Evolutionary conservation across 129 eudicot genomes (phyloP), one percentile per base, ranked within the genome.

Genomic region (Centella asiatica): DNA sequence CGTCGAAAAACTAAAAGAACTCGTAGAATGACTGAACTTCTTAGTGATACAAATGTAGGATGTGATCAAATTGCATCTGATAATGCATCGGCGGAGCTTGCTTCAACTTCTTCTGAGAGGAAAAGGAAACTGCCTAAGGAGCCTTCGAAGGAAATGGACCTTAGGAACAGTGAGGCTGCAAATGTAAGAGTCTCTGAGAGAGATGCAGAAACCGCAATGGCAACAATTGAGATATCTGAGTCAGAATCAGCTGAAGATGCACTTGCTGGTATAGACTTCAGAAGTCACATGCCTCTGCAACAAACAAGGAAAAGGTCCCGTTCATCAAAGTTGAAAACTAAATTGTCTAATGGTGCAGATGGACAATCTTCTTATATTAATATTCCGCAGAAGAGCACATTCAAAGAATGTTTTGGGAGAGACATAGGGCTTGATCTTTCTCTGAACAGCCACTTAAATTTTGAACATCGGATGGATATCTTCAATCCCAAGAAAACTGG

Each of bases 11-110:
- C 69, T 25, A 86, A 74, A 25, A 90, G 87, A 72, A 73, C 77
- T 64, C 95, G 97, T 62, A 66, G 74, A 37, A 45, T 90, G 53
- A 68, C 79, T 28, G 97, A 90, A 55, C 68, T 90, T 31, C 37
- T 90, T 69, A 73, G 71, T 31, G 74, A 70, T 32, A 72, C 63
- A 47, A 70, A 36, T 31, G 60, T 68, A 36, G 17, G 53, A 51
- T 68, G 33, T 24, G 76, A 59, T 20, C 64, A 61, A 74, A 66
- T 39, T 54, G 44, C 63, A 27, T 44, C 81, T 44, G 27, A 70
- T 8, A 37, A 60, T 4, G 56, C 44, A 22, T 44, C 24, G n/a
- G 36, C 76, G 64, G 60, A 73, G 33, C 28, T 34, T 8, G 78
- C 65, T 65, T 14, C 76, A 13, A 34, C 40, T 65, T 64, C 72